phyloP scores from a whole-genome alignment of 305 asterid genomes.

The Fraxinus sp. region DNA sequence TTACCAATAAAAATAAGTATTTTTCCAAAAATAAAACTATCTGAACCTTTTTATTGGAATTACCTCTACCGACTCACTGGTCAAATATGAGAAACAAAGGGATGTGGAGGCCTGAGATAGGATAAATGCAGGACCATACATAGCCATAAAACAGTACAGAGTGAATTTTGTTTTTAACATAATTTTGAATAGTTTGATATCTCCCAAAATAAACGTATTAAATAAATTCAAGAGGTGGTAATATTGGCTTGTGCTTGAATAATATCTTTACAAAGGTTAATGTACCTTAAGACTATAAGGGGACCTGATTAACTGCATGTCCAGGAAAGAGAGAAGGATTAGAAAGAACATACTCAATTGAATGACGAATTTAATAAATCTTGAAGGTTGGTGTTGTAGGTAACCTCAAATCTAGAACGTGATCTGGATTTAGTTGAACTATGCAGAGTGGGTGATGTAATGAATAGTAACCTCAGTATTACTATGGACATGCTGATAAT shows the following conservation, averaged over 20 bases:
- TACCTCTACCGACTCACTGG: not conserved
- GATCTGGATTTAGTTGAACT: constrained; percentile 11
- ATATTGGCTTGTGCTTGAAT: not conserved
- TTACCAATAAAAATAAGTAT: not conserved
- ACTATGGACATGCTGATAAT: constrained; percentile 3
- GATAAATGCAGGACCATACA: not conserved
- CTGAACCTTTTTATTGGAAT: not conserved
- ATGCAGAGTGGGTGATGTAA: constrained; percentile 1
- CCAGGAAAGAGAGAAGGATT: not conserved
- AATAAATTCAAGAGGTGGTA: not conserved
- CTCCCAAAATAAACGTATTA: not conserved
- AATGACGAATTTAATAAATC: not conserved
- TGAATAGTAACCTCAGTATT: not conserved
- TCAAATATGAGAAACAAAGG: not conserved
- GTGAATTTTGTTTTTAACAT: not conserved
- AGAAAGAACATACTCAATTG: not conserved
- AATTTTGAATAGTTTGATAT: not conserved
- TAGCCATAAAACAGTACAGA: not conserved
- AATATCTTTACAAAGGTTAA: not conserved
- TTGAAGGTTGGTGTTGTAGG: not conserved
- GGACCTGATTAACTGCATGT: not conserved
- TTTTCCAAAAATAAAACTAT: not conserved
- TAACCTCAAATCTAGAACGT: not conserved
- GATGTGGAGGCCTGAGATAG: not conserved
- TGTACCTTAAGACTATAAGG: not conserved